phyloP scores from a whole-genome alignment of 768 basidiomycete species.

The Russula vinacea region DNA sequence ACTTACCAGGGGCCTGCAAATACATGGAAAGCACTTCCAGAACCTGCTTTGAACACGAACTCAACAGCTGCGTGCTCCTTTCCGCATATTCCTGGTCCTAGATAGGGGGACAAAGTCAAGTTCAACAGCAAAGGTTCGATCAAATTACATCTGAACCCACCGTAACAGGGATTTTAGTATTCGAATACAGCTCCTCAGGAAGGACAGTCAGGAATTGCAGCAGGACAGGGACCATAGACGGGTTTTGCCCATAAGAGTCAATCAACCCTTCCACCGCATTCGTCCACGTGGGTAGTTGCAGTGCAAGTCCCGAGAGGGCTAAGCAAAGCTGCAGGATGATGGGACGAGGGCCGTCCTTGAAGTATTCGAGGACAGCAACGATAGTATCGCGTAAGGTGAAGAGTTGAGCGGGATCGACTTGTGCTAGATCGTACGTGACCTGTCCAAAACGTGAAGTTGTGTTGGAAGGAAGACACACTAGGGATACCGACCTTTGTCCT shows the following conservation, averaged over 20 bases:
- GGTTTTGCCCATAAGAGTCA: constrained; percentile 79
- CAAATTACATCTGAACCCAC: constrained; percentile 49
- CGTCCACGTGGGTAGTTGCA: constrained; percentile 85
- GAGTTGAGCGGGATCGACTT: constrained; percentile 72
- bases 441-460: constrained; percentile 39
- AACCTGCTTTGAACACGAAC: constrained; percentile 66
- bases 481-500: constrained; percentile 73
- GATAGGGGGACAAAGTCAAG: not conserved
- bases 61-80: constrained; percentile 57
- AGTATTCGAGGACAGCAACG: constrained; percentile 66
- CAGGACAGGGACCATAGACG: constrained; percentile 75
- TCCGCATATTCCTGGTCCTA: constrained; percentile 77
- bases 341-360: constrained; percentile 73
- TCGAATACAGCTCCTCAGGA: constrained; percentile 83
- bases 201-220: constrained; percentile 87
- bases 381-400: constrained; percentile 86
- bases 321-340: constrained; percentile 88
- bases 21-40: constrained; percentile 83
- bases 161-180: constrained; percentile 83
- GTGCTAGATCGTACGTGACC: constrained; percentile 93
- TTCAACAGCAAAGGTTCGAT: not conserved
- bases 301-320: constrained; percentile 83
- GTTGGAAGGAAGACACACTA: not conserved
- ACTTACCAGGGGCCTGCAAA: constrained; percentile 78
- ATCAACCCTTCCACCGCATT: constrained; percentile 80